These are phyloP conservation scores for Ceratocystis huliohia DNA, from an alignment of 2,329 filamentous ascomycete genomes.

Conservation along the genomic window DNA sequence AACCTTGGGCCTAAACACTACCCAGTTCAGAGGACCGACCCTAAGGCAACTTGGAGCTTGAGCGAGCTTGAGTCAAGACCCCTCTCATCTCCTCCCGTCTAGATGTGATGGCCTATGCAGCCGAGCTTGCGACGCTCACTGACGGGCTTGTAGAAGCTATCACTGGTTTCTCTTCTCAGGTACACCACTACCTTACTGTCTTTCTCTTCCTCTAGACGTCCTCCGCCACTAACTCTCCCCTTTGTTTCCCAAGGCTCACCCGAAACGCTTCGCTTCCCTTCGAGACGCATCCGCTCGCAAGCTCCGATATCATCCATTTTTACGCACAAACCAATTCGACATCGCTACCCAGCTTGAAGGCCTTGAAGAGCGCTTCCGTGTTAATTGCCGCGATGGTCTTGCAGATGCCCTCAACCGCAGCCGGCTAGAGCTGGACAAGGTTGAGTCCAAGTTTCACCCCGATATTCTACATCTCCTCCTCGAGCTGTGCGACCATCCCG, in stretches of 20 bases:
- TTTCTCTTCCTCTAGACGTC: background rate
- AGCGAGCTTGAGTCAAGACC: no score
- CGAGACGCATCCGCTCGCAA: conserved; percentile 23
- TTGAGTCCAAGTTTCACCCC: conserved; percentile 54
- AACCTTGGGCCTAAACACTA: no score
- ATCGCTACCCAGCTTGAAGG: conserved; percentile 53
- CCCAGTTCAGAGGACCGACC: background rate
- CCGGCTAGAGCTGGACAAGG: conserved; percentile 44
- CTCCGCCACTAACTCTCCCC: background rate
- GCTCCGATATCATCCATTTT: conserved; percentile 43
- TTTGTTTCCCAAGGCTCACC: conserved; percentile 13
- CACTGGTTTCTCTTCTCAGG: conserved; percentile 42
- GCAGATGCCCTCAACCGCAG: conserved; percentile 55
- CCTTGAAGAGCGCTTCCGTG: conserved; percentile 73
- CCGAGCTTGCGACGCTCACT: conserved; percentile 49
- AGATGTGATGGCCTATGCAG: conserved; percentile 54
- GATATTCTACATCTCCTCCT: conserved; percentile 70
- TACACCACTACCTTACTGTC: conserved; percentile 28
- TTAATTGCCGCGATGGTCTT: conserved; percentile 66
- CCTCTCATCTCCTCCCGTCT: conserved; percentile 5
- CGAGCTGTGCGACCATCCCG: conserved; percentile 68
- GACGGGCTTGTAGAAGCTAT: conserved; percentile 59
- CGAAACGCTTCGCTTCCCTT: conserved; percentile 28
- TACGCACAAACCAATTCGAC: conserved; percentile 64
- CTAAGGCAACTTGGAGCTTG: no score